These are phyloP conservation scores for Xylaria intraflava DNA, from an alignment of 495 filamentous ascomycete species.

Conservation along the genomic window DNA sequence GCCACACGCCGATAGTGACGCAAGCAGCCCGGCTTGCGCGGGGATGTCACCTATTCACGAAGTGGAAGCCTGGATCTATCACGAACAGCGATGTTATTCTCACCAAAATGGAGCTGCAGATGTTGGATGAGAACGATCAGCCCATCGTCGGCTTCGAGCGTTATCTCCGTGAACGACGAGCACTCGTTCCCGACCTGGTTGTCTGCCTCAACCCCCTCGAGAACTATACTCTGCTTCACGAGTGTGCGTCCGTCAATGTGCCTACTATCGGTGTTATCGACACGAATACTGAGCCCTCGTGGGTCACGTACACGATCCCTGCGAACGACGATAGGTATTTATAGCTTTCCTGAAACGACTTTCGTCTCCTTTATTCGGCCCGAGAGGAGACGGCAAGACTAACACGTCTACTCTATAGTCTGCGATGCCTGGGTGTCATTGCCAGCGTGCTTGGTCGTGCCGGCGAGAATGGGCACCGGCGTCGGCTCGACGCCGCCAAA, in stretches of 20 bases:
- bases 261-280: constrained; percentile 94
- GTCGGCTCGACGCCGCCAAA: constrained; percentile 55
- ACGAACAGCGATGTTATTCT: constrained; percentile 92
- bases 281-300: constrained; percentile 85
- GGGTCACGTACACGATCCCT: constrained; percentile 95
- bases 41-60: constrained; percentile 85
- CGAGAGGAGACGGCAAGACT: neutral
- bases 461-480: constrained; percentile 66
- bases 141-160: constrained; percentile 59
- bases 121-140: constrained; percentile 65
- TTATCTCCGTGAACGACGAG: constrained; percentile 52
- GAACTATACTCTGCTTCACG: constrained; percentile 82
- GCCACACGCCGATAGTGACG: constrained; percentile 72
- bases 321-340: constrained; percentile 87
- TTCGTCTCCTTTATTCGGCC: neutral
- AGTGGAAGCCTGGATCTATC: constrained; percentile 87
- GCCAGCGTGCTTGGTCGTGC: constrained; percentile 79
- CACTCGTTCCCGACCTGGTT: constrained; percentile 81
- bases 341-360: neutral
- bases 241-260: constrained; percentile 80
- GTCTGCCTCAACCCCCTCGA: constrained; percentile 88
- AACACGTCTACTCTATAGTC: constrained; percentile 39
- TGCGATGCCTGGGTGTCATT: constrained; percentile 74
- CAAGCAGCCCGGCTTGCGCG: constrained; percentile 68
- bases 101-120: constrained; percentile 53